phyloP scores from a whole-genome alignment of 2,329 filamentous ascomycete genomes.

The Colletotrichum simmondsii region DNA sequence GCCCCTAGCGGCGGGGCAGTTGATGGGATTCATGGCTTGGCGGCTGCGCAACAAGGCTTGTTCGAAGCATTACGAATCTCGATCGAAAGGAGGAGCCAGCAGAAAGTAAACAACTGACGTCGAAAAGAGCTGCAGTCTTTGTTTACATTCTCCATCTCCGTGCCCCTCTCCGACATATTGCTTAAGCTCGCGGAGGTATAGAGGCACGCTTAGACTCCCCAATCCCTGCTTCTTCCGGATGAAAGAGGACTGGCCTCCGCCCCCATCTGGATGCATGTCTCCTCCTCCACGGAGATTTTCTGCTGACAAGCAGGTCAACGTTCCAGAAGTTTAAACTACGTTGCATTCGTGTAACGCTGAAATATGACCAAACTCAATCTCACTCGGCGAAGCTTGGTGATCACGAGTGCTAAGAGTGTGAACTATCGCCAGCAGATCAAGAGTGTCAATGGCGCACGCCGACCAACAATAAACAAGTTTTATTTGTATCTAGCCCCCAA shows the following conservation, averaged over 20 bases:
- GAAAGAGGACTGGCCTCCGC: background rate
- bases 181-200: background rate
- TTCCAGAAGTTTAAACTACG: background rate
- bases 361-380: background rate
- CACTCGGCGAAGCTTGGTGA: background rate
- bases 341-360: background rate
- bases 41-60: background rate
- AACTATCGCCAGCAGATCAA: background rate
- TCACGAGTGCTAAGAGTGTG: background rate
- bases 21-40: background rate
- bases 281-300: background rate
- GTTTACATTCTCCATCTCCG: background rate
- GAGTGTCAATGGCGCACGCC: background rate
- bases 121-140: background rate
- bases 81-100: background rate
- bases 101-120: background rate
- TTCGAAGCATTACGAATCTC: background rate
- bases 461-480: too few relatives aligned
- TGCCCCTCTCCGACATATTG: background rate
- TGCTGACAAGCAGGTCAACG: background rate
- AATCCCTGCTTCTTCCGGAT: background rate
- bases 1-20: background rate
- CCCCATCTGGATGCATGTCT: background rate
- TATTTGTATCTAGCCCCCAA: too few relatives aligned
- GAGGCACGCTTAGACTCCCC: background rate